Evolutionary conservation across 2,329 filamentous ascomycete species (phyloP), one percentile per base, ranked within the genome.

Genomic region (Diaporthe velutina): DNA sequence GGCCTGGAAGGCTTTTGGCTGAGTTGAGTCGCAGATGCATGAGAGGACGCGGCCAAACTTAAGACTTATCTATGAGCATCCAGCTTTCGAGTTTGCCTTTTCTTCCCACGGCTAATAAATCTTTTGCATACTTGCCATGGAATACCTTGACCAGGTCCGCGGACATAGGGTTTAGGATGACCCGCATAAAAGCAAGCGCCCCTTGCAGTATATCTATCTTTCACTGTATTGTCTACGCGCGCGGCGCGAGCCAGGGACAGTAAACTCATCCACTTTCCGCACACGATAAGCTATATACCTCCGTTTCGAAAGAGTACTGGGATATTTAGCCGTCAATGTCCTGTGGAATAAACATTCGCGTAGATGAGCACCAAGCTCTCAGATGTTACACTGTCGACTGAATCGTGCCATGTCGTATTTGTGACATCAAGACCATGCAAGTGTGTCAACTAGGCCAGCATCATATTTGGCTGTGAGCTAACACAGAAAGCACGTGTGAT

Each of bases 41-140:
- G 40, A 22, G 28, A 64, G 40, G 60, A 25, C 19, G 25, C n/a
- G 40, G 55, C 28, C 28, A 64, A 64, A 64, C 60, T 64, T 64
- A 45, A 64, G 60, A 48, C 60, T 64, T 64, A 64, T 64, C 25
- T 33, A 48, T 64, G 17, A 28, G 40, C 60, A 30, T 33, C 6
- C 40, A 33, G 40, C 25, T 64, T 64, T n/a, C 9, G 60, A 22
- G 4, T 45, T 61, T 61, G 58, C 58, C 58, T 61, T 42, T 61
- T 61, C 38, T 42, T 61, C 38, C n/a, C 28, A 30, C 58, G 4
- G 25, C 58, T 19, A 61, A 22, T 25, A 30, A 42, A 61, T n/a
- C 25, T 61, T 61, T 38, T 25, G n/a, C 58, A 28, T 28, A 28
- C 13, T 42, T 45, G 38, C 58, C 35, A 42, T 42, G 35, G n/a